Percentiles rank a stretch among this genome's conserved stretches.
Conservation (phyloP, 1,284 basidiomycete species). For the Rhodotorula sp. region DNA sequence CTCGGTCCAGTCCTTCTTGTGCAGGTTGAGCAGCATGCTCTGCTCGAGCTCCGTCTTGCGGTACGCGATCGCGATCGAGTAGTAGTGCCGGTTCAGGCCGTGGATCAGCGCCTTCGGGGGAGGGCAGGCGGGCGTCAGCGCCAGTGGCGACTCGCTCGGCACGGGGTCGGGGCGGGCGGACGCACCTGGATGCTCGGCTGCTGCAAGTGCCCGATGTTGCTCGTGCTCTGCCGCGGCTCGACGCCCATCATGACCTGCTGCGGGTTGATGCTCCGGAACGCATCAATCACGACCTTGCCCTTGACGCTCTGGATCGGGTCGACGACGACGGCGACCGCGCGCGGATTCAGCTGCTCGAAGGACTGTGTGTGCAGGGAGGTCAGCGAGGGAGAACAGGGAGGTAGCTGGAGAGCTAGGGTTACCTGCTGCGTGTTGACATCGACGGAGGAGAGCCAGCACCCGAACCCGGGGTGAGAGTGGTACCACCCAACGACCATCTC, state of each 20-base stretch:
- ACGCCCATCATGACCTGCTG: constrained; percentile 78
- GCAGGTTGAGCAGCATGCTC: constrained; percentile 96
- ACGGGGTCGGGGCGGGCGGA: background rate
- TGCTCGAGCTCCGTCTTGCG: constrained; percentile 96
- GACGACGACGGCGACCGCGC: constrained; percentile 96
- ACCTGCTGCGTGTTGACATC: constrained; percentile 99
- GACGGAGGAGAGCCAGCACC: constrained; percentile 98
- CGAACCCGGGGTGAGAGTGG: constrained; percentile 99
- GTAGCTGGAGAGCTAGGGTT: constrained; percentile 41
- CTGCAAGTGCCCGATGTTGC: constrained; percentile 97
- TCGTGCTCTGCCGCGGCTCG: constrained; percentile 95
- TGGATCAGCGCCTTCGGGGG: constrained; percentile 58
- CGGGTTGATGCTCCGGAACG: constrained; percentile 93
- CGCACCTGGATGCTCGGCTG: constrained; percentile 91
- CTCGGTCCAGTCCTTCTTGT: constrained; percentile 97
- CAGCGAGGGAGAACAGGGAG: constrained; percentile 2
- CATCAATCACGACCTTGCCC: constrained; percentile 89
- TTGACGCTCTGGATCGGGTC: constrained; percentile 99
- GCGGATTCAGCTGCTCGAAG: constrained; percentile 91
- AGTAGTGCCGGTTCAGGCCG: constrained; percentile 93
- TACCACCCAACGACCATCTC: constrained; percentile 99
- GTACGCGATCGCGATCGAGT: constrained; percentile 94
- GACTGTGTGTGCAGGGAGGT: constrained; percentile 61
- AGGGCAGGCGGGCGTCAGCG: background rate
- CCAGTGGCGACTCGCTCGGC: too few relatives aligned